Evolutionary conservation across 768 basidiomycete species (phyloP).

Genomic region (Leccinum subtestaceum): DNA sequence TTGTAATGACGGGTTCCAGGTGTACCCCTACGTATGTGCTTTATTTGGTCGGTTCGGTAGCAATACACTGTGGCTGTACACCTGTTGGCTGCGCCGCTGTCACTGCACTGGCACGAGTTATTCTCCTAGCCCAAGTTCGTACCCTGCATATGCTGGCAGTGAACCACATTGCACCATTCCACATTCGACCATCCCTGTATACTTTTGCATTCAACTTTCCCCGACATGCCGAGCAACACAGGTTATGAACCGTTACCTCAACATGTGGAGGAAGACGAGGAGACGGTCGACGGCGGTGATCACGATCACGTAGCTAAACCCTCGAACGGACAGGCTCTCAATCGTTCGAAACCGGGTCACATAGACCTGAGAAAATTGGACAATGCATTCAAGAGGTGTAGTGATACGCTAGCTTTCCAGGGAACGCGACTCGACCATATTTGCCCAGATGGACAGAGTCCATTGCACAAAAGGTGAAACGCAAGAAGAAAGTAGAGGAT

Average conservation of each 20-base stretch:
- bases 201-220: constrained; percentile 1
- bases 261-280: constrained; percentile 38
- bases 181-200: constrained; percentile 2
- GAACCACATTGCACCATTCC: constrained; percentile 15
- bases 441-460: constrained; percentile 74
- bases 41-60: not conserved
- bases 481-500: constrained; percentile 68
- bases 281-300: constrained; percentile 35
- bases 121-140: constrained; percentile 10
- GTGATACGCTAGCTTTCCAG: not conserved
- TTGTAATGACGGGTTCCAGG: not conserved
- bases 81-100: not conserved
- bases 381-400: constrained; percentile 77
- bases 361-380: constrained; percentile 81
- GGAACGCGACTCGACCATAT: not conserved
- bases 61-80: constrained; percentile 24
- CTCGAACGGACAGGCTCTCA: constrained; percentile 26
- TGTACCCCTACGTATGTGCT: too few species aligned
- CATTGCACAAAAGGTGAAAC: constrained; percentile 81
- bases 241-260: constrained; percentile 50
- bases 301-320: constrained; percentile 24
- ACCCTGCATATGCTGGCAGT: constrained; percentile 13
- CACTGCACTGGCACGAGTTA: not conserved
- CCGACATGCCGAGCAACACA: constrained; percentile 41
- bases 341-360: constrained; percentile 50